These are phyloP conservation scores for Neonothopanus nambi DNA, from an alignment of 1,284 basidiomycete species.

Conservation along the genomic window DNA sequence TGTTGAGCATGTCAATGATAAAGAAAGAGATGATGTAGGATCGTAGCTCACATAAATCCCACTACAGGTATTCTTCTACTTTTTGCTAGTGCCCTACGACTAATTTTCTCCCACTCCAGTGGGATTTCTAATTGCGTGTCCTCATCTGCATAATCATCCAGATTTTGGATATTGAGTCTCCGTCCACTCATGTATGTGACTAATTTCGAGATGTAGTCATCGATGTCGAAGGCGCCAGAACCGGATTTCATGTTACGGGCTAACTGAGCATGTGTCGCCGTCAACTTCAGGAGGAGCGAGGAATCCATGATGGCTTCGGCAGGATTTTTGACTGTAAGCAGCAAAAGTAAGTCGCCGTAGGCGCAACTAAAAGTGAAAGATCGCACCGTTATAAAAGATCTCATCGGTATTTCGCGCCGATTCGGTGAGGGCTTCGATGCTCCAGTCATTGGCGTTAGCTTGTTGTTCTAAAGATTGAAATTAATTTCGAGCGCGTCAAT, in stretches of 20 bases:
- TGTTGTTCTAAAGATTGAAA: conserved; percentile 34
- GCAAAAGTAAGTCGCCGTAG: conserved; percentile 5
- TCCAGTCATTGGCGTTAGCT: conserved; percentile 55
- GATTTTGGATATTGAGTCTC: conserved; percentile 42
- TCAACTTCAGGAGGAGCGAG: conserved; percentile 66
- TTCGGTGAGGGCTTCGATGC: conserved; percentile 53
- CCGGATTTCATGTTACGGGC: conserved; percentile 86
- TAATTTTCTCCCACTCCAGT: conserved; percentile 75
- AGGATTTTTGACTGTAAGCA: conserved; percentile 65
- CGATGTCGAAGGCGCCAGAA: conserved; percentile 78
- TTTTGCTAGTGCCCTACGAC: conserved; percentile 70
- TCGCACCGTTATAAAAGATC: conserved; percentile 58
- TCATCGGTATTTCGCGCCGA: conserved; percentile 57
- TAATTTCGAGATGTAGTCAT: conserved; percentile 78
- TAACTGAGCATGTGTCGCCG: conserved; percentile 72
- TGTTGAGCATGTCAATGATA: conserved; percentile 28
- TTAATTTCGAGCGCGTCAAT: background rate
- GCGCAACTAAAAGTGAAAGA: background rate
- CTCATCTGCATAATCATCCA: conserved; percentile 38
- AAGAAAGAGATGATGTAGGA: background rate
- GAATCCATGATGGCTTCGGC: conserved; percentile 83
- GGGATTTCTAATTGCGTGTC: conserved; percentile 22
- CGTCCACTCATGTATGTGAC: conserved; percentile 72
- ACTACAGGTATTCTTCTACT: conserved; percentile 72
- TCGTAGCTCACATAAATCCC: conserved; percentile 73